Evolutionary conservation across 1,139 yeast genomes (phyloP).

Genomic region (Chernovozyma sophiae-reginae): DNA sequence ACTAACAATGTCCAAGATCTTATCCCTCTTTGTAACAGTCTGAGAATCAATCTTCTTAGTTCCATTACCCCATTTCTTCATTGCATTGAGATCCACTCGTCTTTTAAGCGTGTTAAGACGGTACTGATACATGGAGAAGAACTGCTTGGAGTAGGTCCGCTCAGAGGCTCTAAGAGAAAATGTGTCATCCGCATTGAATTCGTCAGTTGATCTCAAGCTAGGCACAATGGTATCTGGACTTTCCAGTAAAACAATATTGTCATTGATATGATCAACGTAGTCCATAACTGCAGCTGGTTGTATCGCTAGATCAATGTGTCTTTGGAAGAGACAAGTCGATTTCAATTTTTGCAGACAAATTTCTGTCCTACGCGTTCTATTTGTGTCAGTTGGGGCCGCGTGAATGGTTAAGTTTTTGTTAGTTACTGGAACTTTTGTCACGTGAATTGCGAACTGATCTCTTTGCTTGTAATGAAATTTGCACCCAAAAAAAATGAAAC

Average conservation of each 20-base stretch:
- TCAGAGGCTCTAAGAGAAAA: constrained; percentile 12
- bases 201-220: background rate
- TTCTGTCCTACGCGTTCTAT: too few species aligned
- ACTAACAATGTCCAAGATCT: constrained; percentile 72
- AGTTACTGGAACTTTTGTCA: too few species aligned
- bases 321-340: too few species aligned
- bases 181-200: background rate
- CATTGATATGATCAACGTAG: background rate
- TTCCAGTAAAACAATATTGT: too few species aligned
- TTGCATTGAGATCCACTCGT: constrained; percentile 47
- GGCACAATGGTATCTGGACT: background rate
- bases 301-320: too few species aligned
- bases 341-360: too few species aligned
- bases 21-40: constrained; percentile 40
- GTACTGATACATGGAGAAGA: constrained; percentile 66
- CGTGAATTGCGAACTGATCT: too few species aligned
- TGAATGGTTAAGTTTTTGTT: too few species aligned
- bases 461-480: too few species aligned
- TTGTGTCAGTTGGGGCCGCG: too few species aligned
- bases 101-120: constrained; percentile 54
- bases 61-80: constrained; percentile 45
- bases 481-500: too few species aligned
- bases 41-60: constrained; percentile 32
- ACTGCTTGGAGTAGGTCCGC: constrained; percentile 66
- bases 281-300: too few species aligned